Evolutionary conservation across 192 early-diverging fungal genomes (phyloP).

Genomic region (Coemansia sp.): DNA sequence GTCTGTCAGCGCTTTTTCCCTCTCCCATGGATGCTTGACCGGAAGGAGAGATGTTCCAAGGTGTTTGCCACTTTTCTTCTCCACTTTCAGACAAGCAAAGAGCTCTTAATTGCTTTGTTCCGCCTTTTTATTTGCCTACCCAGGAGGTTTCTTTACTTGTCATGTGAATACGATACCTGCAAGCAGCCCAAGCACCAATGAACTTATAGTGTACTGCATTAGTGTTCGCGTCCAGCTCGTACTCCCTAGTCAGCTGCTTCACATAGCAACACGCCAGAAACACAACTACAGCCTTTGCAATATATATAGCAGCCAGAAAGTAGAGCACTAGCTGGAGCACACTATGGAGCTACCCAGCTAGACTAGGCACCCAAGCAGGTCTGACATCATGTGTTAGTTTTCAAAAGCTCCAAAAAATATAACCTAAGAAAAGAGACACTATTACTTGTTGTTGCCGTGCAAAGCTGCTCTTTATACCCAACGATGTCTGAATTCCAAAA

Average conservation of each 20-base stretch:
- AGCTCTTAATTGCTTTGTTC: neutral
- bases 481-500: no score
- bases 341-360: neutral
- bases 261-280: conserved; percentile 1
- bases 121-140: neutral
- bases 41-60: conserved; percentile 1
- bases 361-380: no score
- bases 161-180: neutral
- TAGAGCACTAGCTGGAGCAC: neutral
- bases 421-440: no score
- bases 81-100: neutral
- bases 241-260: neutral
- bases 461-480: no score
- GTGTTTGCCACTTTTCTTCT: conserved; percentile 1
- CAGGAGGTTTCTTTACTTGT: neutral
- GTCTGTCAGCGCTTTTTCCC: neutral
- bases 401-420: no score
- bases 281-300: neutral
- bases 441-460: no score
- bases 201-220: neutral
- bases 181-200: conserved; percentile 10
- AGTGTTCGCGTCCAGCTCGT: neutral
- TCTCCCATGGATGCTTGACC: neutral
- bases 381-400: no score
- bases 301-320: neutral